Percentiles rank a stretch among this genome's conserved stretches.
Conservation (phyloP, 441 rosid genomes). For the Euphorbia neoarborescens region DNA sequence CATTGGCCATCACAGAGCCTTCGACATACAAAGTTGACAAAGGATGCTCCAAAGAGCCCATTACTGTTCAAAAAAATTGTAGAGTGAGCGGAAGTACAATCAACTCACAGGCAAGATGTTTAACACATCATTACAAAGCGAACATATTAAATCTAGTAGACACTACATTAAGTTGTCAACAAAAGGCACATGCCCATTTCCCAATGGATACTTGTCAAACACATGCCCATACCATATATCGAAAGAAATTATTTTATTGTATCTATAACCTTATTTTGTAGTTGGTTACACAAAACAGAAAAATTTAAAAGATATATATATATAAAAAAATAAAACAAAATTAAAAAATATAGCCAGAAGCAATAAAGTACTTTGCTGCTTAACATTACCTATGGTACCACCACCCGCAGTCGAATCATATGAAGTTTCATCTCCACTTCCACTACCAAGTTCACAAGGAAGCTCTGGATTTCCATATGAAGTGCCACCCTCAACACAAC, state of each 20-base stretch:
- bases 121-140: slow-evolving; percentile 7
- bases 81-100: slow-evolving; percentile 17
- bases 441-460: slow-evolving; percentile 99
- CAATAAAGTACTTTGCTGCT: not conserved
- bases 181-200: not conserved
- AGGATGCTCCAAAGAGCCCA: slow-evolving; percentile 96
- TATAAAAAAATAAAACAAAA: not conserved
- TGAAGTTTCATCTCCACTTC: slow-evolving; percentile 80
- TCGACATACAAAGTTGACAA: slow-evolving; percentile 66
- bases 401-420: slow-evolving; percentile 79
- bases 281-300: not conserved
- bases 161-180: not conserved
- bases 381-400: slow-evolving; percentile 73
- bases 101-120: slow-evolving; percentile 14
- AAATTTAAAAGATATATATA: too few relatives aligned
- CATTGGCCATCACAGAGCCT: slow-evolving; percentile 82
- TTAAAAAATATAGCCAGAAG: slow-evolving; percentile 2
- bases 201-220: not conserved
- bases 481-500: slow-evolving; percentile 65
- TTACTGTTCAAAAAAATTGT: slow-evolving; percentile 49
- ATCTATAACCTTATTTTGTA: not conserved
- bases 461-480: slow-evolving; percentile 76
- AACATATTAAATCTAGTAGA: not conserved
- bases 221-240: not conserved
- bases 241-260: not conserved